A percentile compares a stretch with the other conserved stretches of the same genome.
phyloP scores from a whole-genome alignment of 768 basidiomycete genomes.

The Amanita pseudoporphyria region DNA sequence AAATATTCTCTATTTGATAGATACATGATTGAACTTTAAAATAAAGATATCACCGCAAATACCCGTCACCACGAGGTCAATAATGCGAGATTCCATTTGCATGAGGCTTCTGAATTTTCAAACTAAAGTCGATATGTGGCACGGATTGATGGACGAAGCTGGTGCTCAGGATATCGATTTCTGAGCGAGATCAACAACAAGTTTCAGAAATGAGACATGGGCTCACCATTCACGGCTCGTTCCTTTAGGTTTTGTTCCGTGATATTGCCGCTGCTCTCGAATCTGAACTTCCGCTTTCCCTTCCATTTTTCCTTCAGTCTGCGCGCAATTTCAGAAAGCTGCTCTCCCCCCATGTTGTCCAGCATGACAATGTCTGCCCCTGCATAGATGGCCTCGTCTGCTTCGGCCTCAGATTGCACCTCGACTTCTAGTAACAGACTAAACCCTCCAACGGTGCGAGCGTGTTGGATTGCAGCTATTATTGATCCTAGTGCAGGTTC shows the following conservation, averaged over 20 bases:
- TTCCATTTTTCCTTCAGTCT: conserved; percentile 72
- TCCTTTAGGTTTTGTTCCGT: conserved; percentile 80
- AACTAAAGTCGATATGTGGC: conserved; percentile 91
- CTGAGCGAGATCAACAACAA: conserved; percentile 28
- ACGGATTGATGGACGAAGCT: conserved; percentile 87
- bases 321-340: conserved; percentile 58
- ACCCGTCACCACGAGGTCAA: background rate
- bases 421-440: conserved; percentile 89
- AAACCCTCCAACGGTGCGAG: conserved; percentile 89
- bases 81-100: background rate
- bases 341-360: conserved; percentile 80
- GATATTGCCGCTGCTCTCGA: conserved; percentile 94
- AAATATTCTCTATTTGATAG: background rate
- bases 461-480: conserved; percentile 74
- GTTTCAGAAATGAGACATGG: background rate
- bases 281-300: conserved; percentile 72
- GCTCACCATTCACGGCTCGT: conserved; percentile 73
- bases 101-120: conserved; percentile 80
- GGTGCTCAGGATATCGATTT: conserved; percentile 92
- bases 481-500: conserved; percentile 60
- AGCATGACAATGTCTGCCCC: conserved; percentile 96
- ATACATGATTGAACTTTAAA: background rate
- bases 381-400: conserved; percentile 93
- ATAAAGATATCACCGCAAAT: no score
- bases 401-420: conserved; percentile 80